These are phyloP conservation scores for Zymoseptoria passerinii DNA, from an alignment of 2,329 filamentous ascomycete species.

Conservation along the genomic window DNA sequence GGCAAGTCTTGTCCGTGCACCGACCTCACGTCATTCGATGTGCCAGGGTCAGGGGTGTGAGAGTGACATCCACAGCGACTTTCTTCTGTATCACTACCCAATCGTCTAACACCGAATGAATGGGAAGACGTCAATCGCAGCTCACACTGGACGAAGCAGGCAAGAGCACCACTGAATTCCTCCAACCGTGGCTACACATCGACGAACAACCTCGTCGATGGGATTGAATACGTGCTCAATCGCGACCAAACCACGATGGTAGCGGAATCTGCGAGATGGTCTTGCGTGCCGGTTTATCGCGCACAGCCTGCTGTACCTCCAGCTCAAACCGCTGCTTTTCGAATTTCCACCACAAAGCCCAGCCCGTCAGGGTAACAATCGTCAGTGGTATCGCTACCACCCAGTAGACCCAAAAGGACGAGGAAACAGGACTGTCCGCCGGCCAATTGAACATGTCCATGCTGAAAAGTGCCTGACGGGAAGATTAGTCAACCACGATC, in stretches of 20 bases:
- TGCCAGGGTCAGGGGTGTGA: not conserved
- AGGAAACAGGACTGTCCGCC: conserved; percentile 13
- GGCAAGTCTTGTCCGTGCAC: not conserved
- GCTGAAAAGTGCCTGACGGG: conserved; percentile 7
- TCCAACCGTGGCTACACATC: too few species aligned
- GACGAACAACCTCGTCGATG: too few species aligned
- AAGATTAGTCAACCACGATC: not conserved
- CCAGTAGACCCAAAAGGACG: conserved; percentile 29
- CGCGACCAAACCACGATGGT: not conserved
- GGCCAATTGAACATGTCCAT: conserved; percentile 14
- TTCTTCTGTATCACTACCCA: not conserved
- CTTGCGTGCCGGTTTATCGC: not conserved
- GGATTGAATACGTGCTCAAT: not conserved
- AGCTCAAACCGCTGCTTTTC: conserved; percentile 5
- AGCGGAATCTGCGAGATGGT: not conserved
- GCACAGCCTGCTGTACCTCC: conserved; percentile 5
- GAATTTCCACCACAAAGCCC: conserved; percentile 12
- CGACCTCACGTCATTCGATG: not conserved
- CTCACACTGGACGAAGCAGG: too few species aligned
- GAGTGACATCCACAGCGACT: not conserved
- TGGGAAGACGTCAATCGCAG: too few species aligned
- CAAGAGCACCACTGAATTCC: too few species aligned
- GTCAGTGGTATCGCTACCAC: conserved; percentile 24
- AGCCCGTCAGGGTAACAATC: conserved; percentile 10
- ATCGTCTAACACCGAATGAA: too few species aligned